Evolutionary conservation across 2,329 filamentous ascomycete genomes (phyloP).

Genomic region (Blastomyces parvus): DNA sequence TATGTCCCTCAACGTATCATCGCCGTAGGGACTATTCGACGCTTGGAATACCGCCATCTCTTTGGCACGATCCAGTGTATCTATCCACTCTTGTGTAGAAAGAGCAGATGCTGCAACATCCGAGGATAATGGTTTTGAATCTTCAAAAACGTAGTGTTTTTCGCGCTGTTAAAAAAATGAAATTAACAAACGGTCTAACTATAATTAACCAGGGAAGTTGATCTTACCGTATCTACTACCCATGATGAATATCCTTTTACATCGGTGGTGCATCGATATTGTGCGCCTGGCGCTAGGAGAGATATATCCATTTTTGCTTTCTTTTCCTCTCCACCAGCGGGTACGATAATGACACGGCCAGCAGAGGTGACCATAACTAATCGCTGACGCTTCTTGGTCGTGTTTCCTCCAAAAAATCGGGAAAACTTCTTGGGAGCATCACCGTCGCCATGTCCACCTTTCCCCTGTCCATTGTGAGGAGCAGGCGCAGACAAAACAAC

Average conservation of each 20-base stretch:
- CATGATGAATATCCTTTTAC: slow-evolving; percentile 80
- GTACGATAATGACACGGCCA: slow-evolving; percentile 78
- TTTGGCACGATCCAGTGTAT: slow-evolving; percentile 73
- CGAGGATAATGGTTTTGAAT: slow-evolving; percentile 63
- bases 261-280: slow-evolving; percentile 72
- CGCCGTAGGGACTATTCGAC: slow-evolving; percentile 52
- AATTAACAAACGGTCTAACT: not conserved
- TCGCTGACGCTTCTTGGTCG: slow-evolving; percentile 83
- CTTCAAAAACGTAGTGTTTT: slow-evolving; percentile 87
- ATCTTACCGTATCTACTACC: slow-evolving; percentile 85
- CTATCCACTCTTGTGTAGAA: slow-evolving; percentile 83
- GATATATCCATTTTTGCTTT: slow-evolving; percentile 87
- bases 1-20: slow-evolving; percentile 59
- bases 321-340: slow-evolving; percentile 90
- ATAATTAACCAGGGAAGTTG: not conserved
- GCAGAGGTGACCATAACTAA: slow-evolving; percentile 92
- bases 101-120: slow-evolving; percentile 55
- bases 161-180: slow-evolving; percentile 54
- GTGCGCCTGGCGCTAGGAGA: slow-evolving; percentile 63
- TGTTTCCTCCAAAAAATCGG: slow-evolving; percentile 83
- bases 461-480: slow-evolving; percentile 62
- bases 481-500: slow-evolving; percentile 72
- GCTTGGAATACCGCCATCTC: slow-evolving; percentile 68
- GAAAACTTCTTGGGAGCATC: slow-evolving; percentile 76
- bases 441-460: slow-evolving; percentile 52